Evolutionary conservation across 345 rosid genomes (phyloP), one percentile per base, ranked within the genome.

Genomic region (Xanthoceras sorbifolium): DNA sequence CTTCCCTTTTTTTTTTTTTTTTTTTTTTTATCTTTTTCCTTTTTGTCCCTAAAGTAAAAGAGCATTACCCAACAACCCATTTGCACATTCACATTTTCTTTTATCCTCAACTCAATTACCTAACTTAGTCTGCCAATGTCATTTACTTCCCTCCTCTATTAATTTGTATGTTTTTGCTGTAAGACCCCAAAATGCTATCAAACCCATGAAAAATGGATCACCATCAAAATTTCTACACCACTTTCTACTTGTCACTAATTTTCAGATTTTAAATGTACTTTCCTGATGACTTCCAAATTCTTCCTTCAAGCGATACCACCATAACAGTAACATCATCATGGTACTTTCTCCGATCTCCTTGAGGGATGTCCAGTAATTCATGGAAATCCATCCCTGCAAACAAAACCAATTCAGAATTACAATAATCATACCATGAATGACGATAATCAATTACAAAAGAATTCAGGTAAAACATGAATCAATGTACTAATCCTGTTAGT

Each of bases 201-300:
- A 67, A 72, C 62, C 76, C 55, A 82, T 82, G 88, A 87, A 86
- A 83, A 86, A 85, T 80, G 89, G 72, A 36, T 75, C 73, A 75
- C 67, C 20, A 55, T 46, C 67, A 22, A 26, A 71, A 15, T 46
- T 68, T 69, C 52, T 48, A 26, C 46, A 77, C 61, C 26, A 65
- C 78, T 80, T 54, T 61, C 82, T 57, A 57, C 10, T 57, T 15
- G 25, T 57, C 62, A 57, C 62, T 22, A 57, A 57, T 57, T 57
- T 40, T 40, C 14, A 17, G 79, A 75, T 62, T 70, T 92, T 85
- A 95, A 64, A 90, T 81, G 80, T 92, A 96, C 75, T 93, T 93
- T 72, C 99, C 99, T 20, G 99, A 96, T 74, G 99, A 96, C 85
- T 96, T 96, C 99, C 99, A 96, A 46, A 96, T 96, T 82, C 99